These are phyloP conservation scores for Meredithiella fracta DNA, from an alignment of 2,329 filamentous ascomycete genomes.

Conservation along the genomic window DNA sequence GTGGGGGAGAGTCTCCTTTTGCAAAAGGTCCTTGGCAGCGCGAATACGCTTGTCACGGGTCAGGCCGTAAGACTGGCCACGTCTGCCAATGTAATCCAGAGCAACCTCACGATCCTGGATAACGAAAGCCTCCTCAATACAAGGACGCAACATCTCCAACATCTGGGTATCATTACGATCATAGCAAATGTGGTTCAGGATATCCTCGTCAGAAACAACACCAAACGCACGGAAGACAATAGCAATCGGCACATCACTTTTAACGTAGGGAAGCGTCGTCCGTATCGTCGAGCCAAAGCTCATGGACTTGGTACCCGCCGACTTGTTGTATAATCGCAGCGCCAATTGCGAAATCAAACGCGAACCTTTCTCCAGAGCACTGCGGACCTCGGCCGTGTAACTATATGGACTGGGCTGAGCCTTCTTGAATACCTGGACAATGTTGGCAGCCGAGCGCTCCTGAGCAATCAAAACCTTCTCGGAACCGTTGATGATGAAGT, in stretches of 20 bases:
- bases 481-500: constrained; percentile 98
- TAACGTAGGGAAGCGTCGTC: constrained; percentile 84
- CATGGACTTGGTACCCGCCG: constrained; percentile 53
- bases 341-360: constrained; percentile 84
- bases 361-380: constrained; percentile 89
- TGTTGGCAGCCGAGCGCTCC: constrained; percentile 93
- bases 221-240: constrained; percentile 92
- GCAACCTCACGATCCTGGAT: constrained; percentile 92
- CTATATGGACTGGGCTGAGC: constrained; percentile 80
- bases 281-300: constrained; percentile 78
- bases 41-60: constrained; percentile 77
- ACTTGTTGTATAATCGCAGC: constrained; percentile 79
- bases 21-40: constrained; percentile 83
- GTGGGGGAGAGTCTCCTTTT: constrained; percentile 91
- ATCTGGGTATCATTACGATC: constrained; percentile 90
- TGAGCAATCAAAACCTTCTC: constrained; percentile 98
- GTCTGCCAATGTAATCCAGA: constrained; percentile 86
- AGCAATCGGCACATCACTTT: constrained; percentile 79
- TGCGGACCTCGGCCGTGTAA: constrained; percentile 89
- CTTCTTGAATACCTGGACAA: constrained; percentile 98
- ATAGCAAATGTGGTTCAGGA: constrained; percentile 94
- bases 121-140: constrained; percentile 90
- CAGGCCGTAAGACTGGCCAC: constrained; percentile 55
- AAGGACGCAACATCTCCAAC: constrained; percentile 93
- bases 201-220: constrained; percentile 94